phyloP scores from a whole-genome alignment of 805 yeast genomes.

The Myxozyma vanderwaltii region DNA sequence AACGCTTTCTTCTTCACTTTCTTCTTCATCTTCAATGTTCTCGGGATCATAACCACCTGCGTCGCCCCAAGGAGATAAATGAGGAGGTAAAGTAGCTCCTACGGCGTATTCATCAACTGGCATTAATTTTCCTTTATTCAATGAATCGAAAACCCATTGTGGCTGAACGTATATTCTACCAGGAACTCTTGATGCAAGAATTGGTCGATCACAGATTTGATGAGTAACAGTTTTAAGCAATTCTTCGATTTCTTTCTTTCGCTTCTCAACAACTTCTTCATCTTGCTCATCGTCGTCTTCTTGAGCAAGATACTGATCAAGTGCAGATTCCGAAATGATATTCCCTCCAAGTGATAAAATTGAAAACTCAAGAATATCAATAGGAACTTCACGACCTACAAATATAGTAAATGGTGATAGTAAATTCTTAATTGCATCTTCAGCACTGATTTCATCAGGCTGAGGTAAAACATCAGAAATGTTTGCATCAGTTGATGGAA shows the following conservation, averaged over 20 bases:
- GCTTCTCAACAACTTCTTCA: conserved; percentile 27
- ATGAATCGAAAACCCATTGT: conserved; percentile 94
- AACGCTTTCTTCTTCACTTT: conserved; percentile 54
- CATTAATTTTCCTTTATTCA: conserved; percentile 73
- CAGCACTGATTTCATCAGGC: conserved; percentile 40
- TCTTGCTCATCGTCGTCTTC: conserved; percentile 43
- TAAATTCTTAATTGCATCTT: conserved; percentile 58
- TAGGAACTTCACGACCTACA: conserved; percentile 93
- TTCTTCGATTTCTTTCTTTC: conserved; percentile 19
- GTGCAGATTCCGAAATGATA: conserved; percentile 79
- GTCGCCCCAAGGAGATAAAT: conserved; percentile 99
- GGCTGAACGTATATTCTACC: conserved; percentile 96
- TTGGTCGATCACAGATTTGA: conserved; percentile 93
- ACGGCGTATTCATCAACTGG: conserved; percentile 85
- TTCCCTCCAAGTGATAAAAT: conserved; percentile 85
- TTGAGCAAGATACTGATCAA: conserved; percentile 57
- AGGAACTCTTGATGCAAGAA: conserved; percentile 69
- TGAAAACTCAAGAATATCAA: conserved; percentile 86
- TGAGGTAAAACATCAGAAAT: conserved; percentile 35
- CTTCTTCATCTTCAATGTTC: conserved; percentile 58
- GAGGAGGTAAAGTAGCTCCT: conserved; percentile 95
- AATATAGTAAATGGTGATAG: conserved; percentile 77
- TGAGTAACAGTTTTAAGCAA: conserved; percentile 66
- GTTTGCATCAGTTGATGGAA: conserved; percentile 35
- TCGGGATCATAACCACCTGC: conserved; percentile 86